phyloP scores from a whole-genome alignment of 2,329 filamentous ascomycete genomes.

The Ophiostoma tasmaniense region DNA sequence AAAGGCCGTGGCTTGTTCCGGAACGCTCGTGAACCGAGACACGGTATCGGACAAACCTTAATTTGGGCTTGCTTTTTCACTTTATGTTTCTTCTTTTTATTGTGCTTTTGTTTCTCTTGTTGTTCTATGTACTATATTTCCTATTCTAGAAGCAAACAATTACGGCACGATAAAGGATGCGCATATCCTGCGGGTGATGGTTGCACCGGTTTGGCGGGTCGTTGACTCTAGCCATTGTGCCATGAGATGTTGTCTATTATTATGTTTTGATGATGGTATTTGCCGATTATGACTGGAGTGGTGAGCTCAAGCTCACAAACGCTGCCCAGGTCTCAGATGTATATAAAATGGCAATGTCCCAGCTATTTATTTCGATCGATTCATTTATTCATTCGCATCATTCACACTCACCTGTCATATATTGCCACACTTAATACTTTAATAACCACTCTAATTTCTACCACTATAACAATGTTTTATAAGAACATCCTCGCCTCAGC shows the following conservation, averaged over 20 bases:
- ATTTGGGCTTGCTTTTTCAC: neutral
- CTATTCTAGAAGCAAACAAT: neutral
- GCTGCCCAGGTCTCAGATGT: neutral
- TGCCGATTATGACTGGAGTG: neutral
- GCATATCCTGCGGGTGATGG: neutral
- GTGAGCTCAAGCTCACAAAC: neutral
- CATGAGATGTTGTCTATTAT: neutral
- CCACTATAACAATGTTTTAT: conserved; percentile 5
- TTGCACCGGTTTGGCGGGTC: neutral
- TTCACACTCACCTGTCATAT: neutral
- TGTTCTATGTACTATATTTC: neutral
- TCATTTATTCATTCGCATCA: neutral
- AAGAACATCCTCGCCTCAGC: conserved; percentile 5
- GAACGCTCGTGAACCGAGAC: neutral
- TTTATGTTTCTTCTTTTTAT: neutral
- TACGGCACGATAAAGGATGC: neutral
- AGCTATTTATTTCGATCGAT: neutral
- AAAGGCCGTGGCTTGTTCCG: conserved; percentile 1
- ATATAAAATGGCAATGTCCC: neutral
- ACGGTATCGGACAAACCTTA: neutral
- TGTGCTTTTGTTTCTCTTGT: neutral
- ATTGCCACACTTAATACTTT: neutral
- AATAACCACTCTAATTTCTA: neutral
- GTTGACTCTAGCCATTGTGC: neutral
- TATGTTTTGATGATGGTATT: neutral